A percentile compares a stretch with the other conserved stretches of the same genome.
Evolutionary conservation across 2,329 filamentous ascomycete species (phyloP).

Genomic region (Penicillium aurantiogriseum): DNA sequence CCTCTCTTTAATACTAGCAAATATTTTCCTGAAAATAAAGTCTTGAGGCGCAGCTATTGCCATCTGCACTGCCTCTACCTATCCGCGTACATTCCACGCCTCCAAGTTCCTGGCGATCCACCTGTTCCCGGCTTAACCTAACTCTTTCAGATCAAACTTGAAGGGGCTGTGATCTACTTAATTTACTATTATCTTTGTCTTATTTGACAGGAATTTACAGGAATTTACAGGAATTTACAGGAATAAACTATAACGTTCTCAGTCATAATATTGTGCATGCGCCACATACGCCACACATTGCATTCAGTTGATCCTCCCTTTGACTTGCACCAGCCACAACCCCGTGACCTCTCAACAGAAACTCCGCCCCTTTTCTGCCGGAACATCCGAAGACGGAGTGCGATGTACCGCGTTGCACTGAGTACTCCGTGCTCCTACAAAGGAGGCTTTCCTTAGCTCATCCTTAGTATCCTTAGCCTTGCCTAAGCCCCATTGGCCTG

Average conservation of each 20-base stretch:
- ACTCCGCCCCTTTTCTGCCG: constrained; percentile 5
- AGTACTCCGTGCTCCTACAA: neutral
- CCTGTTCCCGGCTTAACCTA: constrained; percentile 1
- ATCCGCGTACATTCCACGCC: constrained; percentile 1
- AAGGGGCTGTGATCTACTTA: neutral
- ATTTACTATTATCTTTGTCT: neutral
- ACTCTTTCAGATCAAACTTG: neutral
- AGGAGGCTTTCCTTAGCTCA: neutral
- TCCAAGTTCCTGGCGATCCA: constrained; percentile 15
- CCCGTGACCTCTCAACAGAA: constrained; percentile 1
- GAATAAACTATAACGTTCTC: constrained; percentile 2
- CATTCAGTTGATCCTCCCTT: neutral
- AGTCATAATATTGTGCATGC: neutral
- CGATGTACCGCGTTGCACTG: neutral
- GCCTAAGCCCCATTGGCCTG: constrained; percentile 1
- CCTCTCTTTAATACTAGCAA: neutral
- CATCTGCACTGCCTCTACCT: constrained; percentile 8
- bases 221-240: neutral
- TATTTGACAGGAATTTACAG: neutral
- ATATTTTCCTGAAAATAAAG: neutral
- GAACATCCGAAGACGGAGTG: neutral
- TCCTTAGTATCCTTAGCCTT: neutral
- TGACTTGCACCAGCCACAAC: constrained; percentile 2
- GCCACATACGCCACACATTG: constrained; percentile 7
- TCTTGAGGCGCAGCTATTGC: constrained; percentile 4